These are phyloP conservation scores for Silene noctiflora DNA, from an alignment of 179 eudicot genomes.

Conservation along the genomic window DNA sequence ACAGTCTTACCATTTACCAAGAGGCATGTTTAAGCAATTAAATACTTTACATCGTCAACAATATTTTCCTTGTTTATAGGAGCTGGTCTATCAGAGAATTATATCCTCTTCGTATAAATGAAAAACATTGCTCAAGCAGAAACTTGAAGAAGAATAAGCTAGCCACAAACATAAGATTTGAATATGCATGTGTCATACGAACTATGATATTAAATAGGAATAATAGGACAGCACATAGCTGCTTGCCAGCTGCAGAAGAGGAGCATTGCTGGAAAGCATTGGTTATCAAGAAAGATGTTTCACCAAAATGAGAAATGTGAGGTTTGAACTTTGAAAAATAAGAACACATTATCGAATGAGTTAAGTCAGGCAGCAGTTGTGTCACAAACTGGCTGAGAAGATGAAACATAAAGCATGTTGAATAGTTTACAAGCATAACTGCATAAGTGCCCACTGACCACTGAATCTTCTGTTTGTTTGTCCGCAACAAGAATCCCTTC, in stretches of 20 bases:
- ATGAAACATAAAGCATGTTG: not conserved
- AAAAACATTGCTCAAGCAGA: not conserved
- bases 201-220: too few relatives aligned
- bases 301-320: too few relatives aligned
- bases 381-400: too few relatives aligned
- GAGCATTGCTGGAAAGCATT: too few relatives aligned
- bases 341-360: too few relatives aligned
- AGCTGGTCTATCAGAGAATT: not conserved
- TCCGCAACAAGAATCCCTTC: slow-evolving; percentile 83
- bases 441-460: slow-evolving; percentile 78
- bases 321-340: too few relatives aligned
- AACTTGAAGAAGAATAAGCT: not conserved
- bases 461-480: slow-evolving; percentile 86
- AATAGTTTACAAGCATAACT: slow-evolving; percentile 7
- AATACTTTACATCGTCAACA: too few relatives aligned
- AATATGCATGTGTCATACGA: too few relatives aligned
- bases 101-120: not conserved
- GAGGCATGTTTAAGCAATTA: not conserved
- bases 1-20: not conserved
- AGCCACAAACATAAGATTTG: not conserved
- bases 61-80: not conserved
- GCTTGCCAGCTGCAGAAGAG: too few relatives aligned
- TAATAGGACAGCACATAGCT: too few relatives aligned
- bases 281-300: too few relatives aligned
- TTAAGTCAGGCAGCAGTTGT: too few relatives aligned